phyloP scores from a whole-genome alignment of 768 basidiomycete species.

The Holtermanniella nyarrowii region DNA sequence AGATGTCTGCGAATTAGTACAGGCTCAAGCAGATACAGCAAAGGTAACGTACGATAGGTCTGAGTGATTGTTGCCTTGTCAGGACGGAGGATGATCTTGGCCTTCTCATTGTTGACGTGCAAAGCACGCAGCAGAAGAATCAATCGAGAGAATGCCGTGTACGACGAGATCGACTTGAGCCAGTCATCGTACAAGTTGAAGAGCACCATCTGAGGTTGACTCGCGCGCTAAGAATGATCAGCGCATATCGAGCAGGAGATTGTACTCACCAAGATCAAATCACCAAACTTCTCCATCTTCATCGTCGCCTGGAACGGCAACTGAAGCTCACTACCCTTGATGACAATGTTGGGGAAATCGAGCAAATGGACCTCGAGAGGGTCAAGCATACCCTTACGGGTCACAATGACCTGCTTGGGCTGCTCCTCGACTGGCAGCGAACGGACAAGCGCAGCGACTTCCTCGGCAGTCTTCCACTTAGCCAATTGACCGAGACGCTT shows the following conservation, averaged over 20 bases:
- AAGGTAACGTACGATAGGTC: slow-evolving; percentile 57
- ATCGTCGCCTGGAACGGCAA: slow-evolving; percentile 99
- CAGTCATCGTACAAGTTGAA: slow-evolving; percentile 99
- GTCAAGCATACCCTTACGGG: slow-evolving; percentile 97
- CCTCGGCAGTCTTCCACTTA: slow-evolving; percentile 92
- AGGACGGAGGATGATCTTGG: slow-evolving; percentile 93
- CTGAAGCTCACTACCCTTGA: slow-evolving; percentile 96
- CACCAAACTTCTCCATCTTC: slow-evolving; percentile 99
- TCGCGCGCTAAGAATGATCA: slow-evolving; percentile 57
- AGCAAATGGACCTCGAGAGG: slow-evolving; percentile 91
- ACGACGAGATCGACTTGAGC: slow-evolving; percentile 97
- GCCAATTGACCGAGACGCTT: slow-evolving; percentile 98
- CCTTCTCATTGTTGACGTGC: slow-evolving; percentile 99
- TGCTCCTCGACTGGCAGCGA: slow-evolving; percentile 99
- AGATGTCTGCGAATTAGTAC: slow-evolving; percentile 36
- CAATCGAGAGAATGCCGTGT: slow-evolving; percentile 95
- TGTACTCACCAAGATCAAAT: slow-evolving; percentile 66
- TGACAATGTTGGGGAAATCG: slow-evolving; percentile 99
- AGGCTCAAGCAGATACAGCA: too few species aligned
- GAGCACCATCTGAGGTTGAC: slow-evolving; percentile 97
- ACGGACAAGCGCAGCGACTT: slow-evolving; percentile 94
- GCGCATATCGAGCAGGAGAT: not conserved
- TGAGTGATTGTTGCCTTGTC: slow-evolving; percentile 96
- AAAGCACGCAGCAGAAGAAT: slow-evolving; percentile 93
- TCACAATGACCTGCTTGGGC: slow-evolving; percentile 98